Percentiles rank a stretch among this genome's conserved stretches.
Evolutionary conservation across 129 eudicot genomes (phyloP).

Genomic region (Ambrosia trifida): DNA sequence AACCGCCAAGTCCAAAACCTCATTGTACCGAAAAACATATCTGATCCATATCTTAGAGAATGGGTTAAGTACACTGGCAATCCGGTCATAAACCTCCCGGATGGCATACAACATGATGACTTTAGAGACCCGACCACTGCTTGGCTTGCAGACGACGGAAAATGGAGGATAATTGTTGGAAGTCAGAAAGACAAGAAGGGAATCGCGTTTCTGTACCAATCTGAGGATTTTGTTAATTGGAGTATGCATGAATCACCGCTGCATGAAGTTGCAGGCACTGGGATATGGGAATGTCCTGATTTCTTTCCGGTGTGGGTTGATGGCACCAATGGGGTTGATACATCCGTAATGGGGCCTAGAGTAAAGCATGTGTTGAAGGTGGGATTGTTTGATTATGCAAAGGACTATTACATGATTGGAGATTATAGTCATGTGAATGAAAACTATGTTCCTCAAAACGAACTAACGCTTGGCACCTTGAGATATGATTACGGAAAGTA

Average conservation of each 20-base stretch:
- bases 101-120: slow-evolving; percentile 26
- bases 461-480: slow-evolving; percentile 24
- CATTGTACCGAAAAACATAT: slow-evolving; percentile 52
- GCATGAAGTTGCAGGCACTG: slow-evolving; percentile 30
- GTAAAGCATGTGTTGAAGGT: slow-evolving; percentile 61
- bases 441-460: slow-evolving; percentile 38
- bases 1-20: slow-evolving; percentile 60
- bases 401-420: slow-evolving; percentile 62
- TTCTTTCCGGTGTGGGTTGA: slow-evolving; percentile 54
- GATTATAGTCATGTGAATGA: slow-evolving; percentile 39
- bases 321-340: slow-evolving; percentile 43
- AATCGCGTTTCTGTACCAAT: slow-evolving; percentile 44
- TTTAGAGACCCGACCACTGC: slow-evolving; percentile 76
- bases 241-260: slow-evolving; percentile 37
- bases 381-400: slow-evolving; percentile 36
- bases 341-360: slow-evolving; percentile 24
- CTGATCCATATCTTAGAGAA: slow-evolving; percentile 57
- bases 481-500: slow-evolving; percentile 70
- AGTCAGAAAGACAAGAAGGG: slow-evolving; percentile 40
- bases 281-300: slow-evolving; percentile 77
- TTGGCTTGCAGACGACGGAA: slow-evolving; percentile 53
- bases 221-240: slow-evolving; percentile 57
- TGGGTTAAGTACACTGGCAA: slow-evolving; percentile 59
- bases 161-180: slow-evolving; percentile 55
- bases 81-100: slow-evolving; percentile 46